These are phyloP conservation scores for Polytolypa hystricis DNA, from an alignment of 2,329 filamentous ascomycete species.

Conservation along the genomic window DNA sequence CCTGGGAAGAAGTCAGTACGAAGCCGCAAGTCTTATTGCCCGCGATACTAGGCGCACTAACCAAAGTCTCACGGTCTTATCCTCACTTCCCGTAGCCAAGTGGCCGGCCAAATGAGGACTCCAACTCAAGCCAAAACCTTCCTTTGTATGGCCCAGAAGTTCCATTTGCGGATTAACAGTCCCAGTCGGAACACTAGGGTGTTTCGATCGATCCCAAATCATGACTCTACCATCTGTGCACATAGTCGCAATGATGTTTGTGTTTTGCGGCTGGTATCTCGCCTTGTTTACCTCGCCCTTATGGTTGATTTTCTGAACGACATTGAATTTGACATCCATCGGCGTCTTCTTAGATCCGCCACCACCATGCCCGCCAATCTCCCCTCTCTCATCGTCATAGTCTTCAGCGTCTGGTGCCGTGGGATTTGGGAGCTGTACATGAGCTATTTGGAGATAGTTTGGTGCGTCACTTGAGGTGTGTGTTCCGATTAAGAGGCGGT, in stretches of 20 bases:
- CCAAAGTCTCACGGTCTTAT: conserved; percentile 86
- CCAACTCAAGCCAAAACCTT: conserved; percentile 91
- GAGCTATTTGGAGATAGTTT: conserved; percentile 91
- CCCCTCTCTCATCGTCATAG: conserved; percentile 83
- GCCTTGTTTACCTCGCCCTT: conserved; percentile 98
- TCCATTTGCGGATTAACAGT: conserved; percentile 72
- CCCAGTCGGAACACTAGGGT: conserved; percentile 64
- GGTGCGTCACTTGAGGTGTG: conserved; percentile 77
- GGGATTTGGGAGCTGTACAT: conserved; percentile 81
- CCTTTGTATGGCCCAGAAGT: conserved; percentile 70
- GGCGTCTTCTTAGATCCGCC: conserved; percentile 54
- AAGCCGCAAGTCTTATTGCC: neutral
- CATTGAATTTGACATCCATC: conserved; percentile 68
- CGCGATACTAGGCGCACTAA: conserved; percentile 30
- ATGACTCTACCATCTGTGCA: conserved; percentile 78
- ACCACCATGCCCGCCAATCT: conserved; percentile 86
- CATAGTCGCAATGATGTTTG: conserved; percentile 89
- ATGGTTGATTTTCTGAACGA: conserved; percentile 93
- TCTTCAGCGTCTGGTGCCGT: conserved; percentile 59
- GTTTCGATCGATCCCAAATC: conserved; percentile 93
- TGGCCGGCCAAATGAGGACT: conserved; percentile 72
- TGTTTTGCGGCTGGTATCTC: conserved; percentile 93
- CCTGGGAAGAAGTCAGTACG: conserved; percentile 37
- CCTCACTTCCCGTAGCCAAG: conserved; percentile 82
- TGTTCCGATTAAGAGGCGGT: conserved; percentile 85